Conservation (phyloP, 2,329 filamentous ascomycete species). For the Ophiostoma himal-ulmi region DNA sequence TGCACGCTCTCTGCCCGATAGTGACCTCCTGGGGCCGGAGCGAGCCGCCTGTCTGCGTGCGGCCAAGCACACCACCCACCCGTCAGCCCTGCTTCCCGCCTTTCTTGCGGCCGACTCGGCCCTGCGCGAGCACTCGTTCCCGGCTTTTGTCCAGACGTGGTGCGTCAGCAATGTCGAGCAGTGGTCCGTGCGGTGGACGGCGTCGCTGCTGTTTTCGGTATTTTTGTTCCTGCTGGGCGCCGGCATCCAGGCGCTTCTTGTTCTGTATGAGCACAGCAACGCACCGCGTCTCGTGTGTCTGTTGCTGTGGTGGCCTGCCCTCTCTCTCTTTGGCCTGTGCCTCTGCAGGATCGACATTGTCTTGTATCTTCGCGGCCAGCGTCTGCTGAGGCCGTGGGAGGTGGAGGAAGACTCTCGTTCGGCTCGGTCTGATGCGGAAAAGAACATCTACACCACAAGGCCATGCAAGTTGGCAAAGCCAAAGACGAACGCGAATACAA, state of each 20-base stretch:
- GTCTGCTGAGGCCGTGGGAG: slow-evolving; percentile 40
- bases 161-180: slow-evolving; percentile 34
- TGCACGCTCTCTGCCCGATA: slow-evolving; percentile 34
- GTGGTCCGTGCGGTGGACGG: background rate
- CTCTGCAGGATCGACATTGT: slow-evolving; percentile 36
- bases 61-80: slow-evolving; percentile 40
- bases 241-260: slow-evolving; percentile 29
- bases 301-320: slow-evolving; percentile 35
- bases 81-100: slow-evolving; percentile 39
- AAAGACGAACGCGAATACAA: slow-evolving; percentile 3
- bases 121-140: slow-evolving; percentile 37
- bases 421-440: slow-evolving; percentile 18
- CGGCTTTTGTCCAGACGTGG: slow-evolving; percentile 37
- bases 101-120: slow-evolving; percentile 36
- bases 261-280: background rate
- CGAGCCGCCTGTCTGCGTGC: slow-evolving; percentile 38
- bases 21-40: slow-evolving; percentile 34
- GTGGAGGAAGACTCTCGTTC: slow-evolving; percentile 14
- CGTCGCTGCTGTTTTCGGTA: slow-evolving; percentile 20
- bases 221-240: slow-evolving; percentile 31
- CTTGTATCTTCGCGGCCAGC: slow-evolving; percentile 32
- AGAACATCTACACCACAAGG: background rate
- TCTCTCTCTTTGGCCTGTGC: slow-evolving; percentile 34
- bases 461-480: slow-evolving; percentile 14
- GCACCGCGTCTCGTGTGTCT: slow-evolving; percentile 31